Evolutionary conservation across 2,329 filamentous ascomycete genomes (phyloP), one percentile per base, ranked within the genome.

Genomic region (Teratosphaeria gauchensis): DNA sequence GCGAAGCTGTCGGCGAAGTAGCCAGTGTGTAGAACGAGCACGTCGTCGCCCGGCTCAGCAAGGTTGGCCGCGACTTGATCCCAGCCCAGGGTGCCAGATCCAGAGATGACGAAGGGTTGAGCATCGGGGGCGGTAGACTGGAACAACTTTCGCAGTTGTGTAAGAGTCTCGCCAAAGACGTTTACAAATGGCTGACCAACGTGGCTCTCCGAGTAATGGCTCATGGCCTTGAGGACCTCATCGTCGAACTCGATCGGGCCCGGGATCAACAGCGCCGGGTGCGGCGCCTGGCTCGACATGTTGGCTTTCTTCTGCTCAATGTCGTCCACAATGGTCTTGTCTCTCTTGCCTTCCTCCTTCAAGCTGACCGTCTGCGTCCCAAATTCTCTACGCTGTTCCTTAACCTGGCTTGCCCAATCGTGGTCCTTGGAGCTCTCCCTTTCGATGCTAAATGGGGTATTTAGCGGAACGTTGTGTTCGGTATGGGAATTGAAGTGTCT

Each of bases 221-320:
- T 87, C 92, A 96, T 96, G 62, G 91, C 90, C 75, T 92, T 84
- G 56, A 96, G 84, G 61, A 97, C 92, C 54, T 86, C 91, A 92
- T 97, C 92, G 74, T 96, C 92, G 72, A 96, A 96, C 79, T 97
- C 92, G 75, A 97, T 95, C 71, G 94, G 94, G 64, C 94, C 94
- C 55, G 94, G 94, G 71, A 99, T 97, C 77, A 99, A 85, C 76
- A 99, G 81, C 58, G 92, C 87, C 56, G 84, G 79, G 71, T 87
- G 84, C 58, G 80, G 74, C 57, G 81, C 69, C 76, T 86, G 83
- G 58, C 69, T 72, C 48, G 82, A 84, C 82, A 84, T 84, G 57
- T 69, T 80, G 68, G 21, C 38, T 8, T 19, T n/a, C 42, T 48
- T 48, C 16, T 48, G 42, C 42, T 48, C 42, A 67, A 64, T 53